Evolutionary conservation across 169 alveolate species (phyloP).

Genomic region (Cytauxzoon felis): DNA sequence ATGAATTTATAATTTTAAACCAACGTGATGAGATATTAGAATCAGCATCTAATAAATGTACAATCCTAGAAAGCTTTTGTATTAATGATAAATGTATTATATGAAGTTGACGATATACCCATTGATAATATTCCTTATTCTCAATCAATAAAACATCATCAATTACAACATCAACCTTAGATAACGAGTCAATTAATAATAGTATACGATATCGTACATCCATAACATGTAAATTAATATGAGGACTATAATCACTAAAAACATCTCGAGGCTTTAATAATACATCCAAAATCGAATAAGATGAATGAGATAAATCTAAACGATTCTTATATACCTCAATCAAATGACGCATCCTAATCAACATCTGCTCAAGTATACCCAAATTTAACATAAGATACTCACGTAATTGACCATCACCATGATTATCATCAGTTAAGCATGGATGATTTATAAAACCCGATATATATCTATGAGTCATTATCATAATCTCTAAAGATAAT

Average conservation of each 20-base stretch:
- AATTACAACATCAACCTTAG: conserved; percentile 27
- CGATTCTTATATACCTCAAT: conserved; percentile 20
- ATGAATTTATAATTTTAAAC: conserved; percentile 20
- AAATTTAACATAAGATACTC: conserved; percentile 37
- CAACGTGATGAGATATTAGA: conserved; percentile 14
- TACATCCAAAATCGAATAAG: conserved; percentile 21
- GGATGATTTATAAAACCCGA: conserved; percentile 43
- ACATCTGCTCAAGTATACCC: conserved; percentile 50
- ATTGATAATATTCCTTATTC: conserved; percentile 24
- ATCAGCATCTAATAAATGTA: conserved; percentile 24
- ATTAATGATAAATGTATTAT: conserved; percentile 19
- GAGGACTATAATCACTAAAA: conserved; percentile 24
- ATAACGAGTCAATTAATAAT: conserved; percentile 44
- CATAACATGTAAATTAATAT: conserved; percentile 25
- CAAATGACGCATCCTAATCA: conserved; percentile 22
- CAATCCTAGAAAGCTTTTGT: conserved; percentile 54
- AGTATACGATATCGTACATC: conserved; percentile 52
- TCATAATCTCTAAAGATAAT: conserved; percentile 27
- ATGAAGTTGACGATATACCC: conserved; percentile 36
- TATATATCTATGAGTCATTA: conserved; percentile 33
- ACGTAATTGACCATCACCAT: conserved; percentile 6
- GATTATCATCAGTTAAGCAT: conserved; percentile 5
- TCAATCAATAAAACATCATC: conserved; percentile 22
- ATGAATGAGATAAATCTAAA: background rate
- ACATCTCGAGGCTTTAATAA: conserved; percentile 42